phyloP scores from a whole-genome alignment of 768 basidiomycete species.

The Boletus rubroflammeus region DNA sequence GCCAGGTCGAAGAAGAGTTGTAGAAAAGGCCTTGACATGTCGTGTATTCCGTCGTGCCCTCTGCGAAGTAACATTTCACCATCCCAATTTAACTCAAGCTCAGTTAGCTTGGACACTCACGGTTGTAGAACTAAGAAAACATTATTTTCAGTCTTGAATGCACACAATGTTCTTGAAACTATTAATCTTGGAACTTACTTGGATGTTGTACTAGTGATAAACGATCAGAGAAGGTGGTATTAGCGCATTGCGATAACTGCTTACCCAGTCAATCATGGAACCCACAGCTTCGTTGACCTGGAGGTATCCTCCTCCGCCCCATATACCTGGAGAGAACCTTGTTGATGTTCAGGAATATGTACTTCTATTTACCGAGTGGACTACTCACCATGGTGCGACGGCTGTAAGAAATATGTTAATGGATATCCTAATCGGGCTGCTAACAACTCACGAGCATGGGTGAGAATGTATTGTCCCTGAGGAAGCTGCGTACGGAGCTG shows the following conservation, averaged over 20 bases:
- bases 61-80: slow-evolving; percentile 11
- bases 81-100: neutral
- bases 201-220: neutral
- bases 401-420: neutral
- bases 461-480: slow-evolving; percentile 28
- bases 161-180: neutral
- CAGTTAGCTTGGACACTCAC: neutral
- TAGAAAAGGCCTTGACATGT: slow-evolving; percentile 38
- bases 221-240: neutral
- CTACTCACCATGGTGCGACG: slow-evolving; percentile 4
- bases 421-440: no score
- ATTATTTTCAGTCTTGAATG: neutral
- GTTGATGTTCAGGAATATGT: neutral
- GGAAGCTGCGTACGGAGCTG: slow-evolving; percentile 19
- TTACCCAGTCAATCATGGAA: neutral
- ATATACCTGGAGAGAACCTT: neutral
- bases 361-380: neutral
- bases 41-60: slow-evolving; percentile 36
- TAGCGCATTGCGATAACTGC: neutral
- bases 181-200: neutral
- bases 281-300: neutral
- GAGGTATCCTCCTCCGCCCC: neutral
- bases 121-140: slow-evolving; percentile 15
- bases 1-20: slow-evolving; percentile 37
- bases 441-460: slow-evolving; percentile 29